Base-by-base conservation (phyloP, 495 filamentous ascomycete genomes). In the Tetracladium setigerum region DNA sequence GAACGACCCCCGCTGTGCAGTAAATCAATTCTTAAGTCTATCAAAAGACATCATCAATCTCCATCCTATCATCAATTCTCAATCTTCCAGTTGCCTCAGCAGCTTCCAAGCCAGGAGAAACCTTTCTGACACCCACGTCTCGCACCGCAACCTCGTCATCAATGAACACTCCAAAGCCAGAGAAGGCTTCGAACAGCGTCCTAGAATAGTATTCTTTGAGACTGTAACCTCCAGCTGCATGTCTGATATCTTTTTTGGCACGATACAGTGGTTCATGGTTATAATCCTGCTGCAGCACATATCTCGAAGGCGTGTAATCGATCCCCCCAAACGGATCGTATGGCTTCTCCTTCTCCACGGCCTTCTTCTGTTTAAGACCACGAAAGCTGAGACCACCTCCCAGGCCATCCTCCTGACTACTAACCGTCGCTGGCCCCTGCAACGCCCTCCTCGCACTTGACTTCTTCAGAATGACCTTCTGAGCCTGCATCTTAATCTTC, bases 261-360 rank as follows among this genome's bases (percentile, higher is more conserved):
- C 67, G 64, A 9, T 82, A 80, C 7, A 96, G 71, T 66, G 76
- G 84, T 34, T 67, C 64, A 50, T 70, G 70, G 10, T 58, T 53
- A 55, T 95, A 95, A 34, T 73, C 65, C 17, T 77, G 65, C 56
- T 76, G 77, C n/a, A 90, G 55, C 14, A 72, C 65, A 59, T 83
- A 92, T 57, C 88, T 80, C 55, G 85, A 74, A 30, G 79, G 78
- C 52, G 70, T 67, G 42, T 86, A 75, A 15, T 77, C 73, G 44
- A 87, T 54, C 0, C 87, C 91, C 5, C 80, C 87, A 58, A 95
- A 92, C 1, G 91, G 84, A 73, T 97, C 90, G 62, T 92, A 96
- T 1, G 86, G 80, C 49, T 83, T 80, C 58, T 85, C 81, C n/a
- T 71, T 73, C 43, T 74, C 73, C 1, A 81, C 67, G 13, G 69